phyloP scores from a whole-genome alignment of 1,284 basidiomycete genomes.

The Malassezia arunalokei region DNA sequence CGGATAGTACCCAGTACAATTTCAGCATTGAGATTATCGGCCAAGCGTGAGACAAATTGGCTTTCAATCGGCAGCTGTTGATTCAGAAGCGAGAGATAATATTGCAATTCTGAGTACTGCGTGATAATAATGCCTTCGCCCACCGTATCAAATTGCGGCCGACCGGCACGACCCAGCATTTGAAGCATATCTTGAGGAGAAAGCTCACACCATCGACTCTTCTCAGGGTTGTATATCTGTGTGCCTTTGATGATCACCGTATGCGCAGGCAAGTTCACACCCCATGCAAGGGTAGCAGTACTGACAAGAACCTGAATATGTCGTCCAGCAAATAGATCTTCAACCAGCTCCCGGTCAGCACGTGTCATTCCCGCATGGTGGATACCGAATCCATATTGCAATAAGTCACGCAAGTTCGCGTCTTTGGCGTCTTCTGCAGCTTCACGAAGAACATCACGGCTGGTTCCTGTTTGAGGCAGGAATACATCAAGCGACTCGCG shows the following conservation, averaged over 20 bases:
- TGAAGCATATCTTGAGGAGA: constrained; percentile 94
- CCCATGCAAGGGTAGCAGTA: constrained; percentile 97
- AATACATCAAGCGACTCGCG: constrained; percentile 92
- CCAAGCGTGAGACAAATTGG: constrained; percentile 81
- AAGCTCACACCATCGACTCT: constrained; percentile 91
- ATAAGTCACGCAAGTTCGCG: constrained; percentile 68
- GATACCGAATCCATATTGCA: constrained; percentile 94
- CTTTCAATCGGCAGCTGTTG: constrained; percentile 69
- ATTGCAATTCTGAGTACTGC: constrained; percentile 90
- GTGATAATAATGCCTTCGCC: constrained; percentile 99
- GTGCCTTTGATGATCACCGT: constrained; percentile 99
- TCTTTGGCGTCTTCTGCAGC: constrained; percentile 75
- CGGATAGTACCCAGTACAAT: constrained; percentile 89
- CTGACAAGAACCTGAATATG: constrained; percentile 89
- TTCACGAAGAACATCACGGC: constrained; percentile 44
- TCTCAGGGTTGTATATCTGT: constrained; percentile 97
- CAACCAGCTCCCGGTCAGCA: constrained; percentile 80
- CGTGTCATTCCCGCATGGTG: constrained; percentile 99
- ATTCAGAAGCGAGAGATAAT: constrained; percentile 54
- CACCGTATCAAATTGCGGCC: constrained; percentile 92
- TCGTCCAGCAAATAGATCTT: constrained; percentile 86
- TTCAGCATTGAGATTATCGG: constrained; percentile 94
- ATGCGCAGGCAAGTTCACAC: constrained; percentile 94
- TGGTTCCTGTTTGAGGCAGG: constrained; percentile 50
- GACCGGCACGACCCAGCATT: constrained; percentile 95